Base-by-base conservation (phyloP, 768 basidiomycete species). In the Dendrothele bispora region DNA sequence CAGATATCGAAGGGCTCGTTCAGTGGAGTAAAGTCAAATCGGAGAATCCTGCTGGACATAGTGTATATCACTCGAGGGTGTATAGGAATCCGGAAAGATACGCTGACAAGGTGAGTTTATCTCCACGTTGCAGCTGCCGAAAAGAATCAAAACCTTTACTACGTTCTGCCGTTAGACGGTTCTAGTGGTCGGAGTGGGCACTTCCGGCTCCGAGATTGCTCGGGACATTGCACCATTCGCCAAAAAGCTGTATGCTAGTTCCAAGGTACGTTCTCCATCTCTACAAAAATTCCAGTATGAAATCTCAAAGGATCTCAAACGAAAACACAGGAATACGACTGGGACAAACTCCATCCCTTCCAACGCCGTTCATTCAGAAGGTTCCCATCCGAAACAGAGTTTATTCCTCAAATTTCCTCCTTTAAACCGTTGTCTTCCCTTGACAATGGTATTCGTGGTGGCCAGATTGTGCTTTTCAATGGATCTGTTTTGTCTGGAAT, bases 21-120 rank as follows among this genome's bases (percentile, higher is more conserved):
- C 56, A 52, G 25, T 68, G 67, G 67, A 60, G 60, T 24, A 46
- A 57, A 28, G 47, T 49, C 5, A 55, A 32, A 1, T 15, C 7
- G 22, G 50, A 57, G 1, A 38, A 56, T 17, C 63, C 27, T 36
- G 51, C 40, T 10, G 30, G 30, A 12, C 43, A 53, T 30, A 56
- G 55, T 14, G 38, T 59, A 5, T 59, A 62, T 36, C 68, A 68
- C 46, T 65, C 68, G 20, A 59, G 64, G 41, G 60, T 56, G 4
- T 70, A 68, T 43, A 55, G 67, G 37, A 53, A 50, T 17, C 67
- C 68, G 3, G 59, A 68, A 36, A 42, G 61, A 0, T 64, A 63
- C 39, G 40, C 56, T 17, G 62, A 55, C 39, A 65, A 68, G 53
- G 68, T 65, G 36, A 37, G 52, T 39, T n/a, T 3, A 17, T 18